Evolutionary conservation across 345 rosid genomes (phyloP).

Genomic region (Carallia pectinifolia): DNA sequence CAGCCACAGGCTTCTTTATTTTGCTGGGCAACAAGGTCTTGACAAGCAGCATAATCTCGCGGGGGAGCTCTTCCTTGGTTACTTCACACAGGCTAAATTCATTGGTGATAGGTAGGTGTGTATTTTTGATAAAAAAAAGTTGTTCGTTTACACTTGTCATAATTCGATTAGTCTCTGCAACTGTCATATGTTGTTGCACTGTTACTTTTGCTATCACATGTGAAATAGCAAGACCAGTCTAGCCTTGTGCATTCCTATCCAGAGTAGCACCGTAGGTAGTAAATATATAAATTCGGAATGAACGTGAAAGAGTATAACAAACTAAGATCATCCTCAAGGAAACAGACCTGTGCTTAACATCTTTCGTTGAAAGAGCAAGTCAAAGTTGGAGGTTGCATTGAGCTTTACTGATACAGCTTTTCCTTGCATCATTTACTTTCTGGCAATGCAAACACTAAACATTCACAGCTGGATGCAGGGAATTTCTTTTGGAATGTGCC

Average conservation of each 20-base stretch:
- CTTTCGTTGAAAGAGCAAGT: not conserved
- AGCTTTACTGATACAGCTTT: not conserved
- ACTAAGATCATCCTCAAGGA: not conserved
- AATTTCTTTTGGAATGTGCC: constrained; percentile 77
- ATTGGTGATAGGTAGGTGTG: constrained; percentile 65
- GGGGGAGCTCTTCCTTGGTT: constrained; percentile 78
- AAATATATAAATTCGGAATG: not conserved
- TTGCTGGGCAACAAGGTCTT: constrained; percentile 54
- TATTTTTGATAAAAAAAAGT: not conserved
- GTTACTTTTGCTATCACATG: too few species aligned
- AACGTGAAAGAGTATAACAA: not conserved
- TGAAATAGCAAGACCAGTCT: too few species aligned
- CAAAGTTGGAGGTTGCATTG: constrained; percentile 1
- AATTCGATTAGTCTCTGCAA: not conserved
- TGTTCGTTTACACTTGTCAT: not conserved
- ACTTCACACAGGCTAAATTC: constrained; percentile 84
- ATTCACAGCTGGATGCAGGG: constrained; percentile 37
- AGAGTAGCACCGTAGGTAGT: too few species aligned
- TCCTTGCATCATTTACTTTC: too few species aligned
- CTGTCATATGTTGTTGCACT: too few species aligned
- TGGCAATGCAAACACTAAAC: not conserved
- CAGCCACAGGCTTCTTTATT: constrained; percentile 83
- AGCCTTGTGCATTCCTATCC: too few species aligned
- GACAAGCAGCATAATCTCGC: constrained; percentile 77
- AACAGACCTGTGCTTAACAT: not conserved